Conservation (phyloP, 306 rosid genomes). For the Vigna reflexopilosa region DNA sequence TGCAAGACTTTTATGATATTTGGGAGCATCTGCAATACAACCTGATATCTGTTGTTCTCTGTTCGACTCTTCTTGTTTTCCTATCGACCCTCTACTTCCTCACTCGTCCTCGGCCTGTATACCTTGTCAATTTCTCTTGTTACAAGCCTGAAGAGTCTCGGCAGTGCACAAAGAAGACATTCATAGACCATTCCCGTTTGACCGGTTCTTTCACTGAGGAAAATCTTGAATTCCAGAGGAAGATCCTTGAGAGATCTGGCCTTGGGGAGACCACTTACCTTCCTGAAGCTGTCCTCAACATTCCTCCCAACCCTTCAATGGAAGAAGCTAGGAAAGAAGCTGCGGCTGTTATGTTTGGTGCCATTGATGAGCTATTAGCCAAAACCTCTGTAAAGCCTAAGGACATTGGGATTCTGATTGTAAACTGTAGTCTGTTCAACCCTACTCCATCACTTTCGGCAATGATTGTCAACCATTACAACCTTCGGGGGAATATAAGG, state of each 20-base stretch:
- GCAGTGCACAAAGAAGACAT: constrained; percentile 75
- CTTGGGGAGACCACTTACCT: constrained; percentile 86
- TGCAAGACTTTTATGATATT: constrained; percentile 68
- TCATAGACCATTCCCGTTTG: constrained; percentile 76
- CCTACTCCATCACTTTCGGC: constrained; percentile 96
- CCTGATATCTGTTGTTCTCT: constrained; percentile 67
- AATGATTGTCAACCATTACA: constrained; percentile 85
- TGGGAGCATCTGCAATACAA: constrained; percentile 89
- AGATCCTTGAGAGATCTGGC: constrained; percentile 94
- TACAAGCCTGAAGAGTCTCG: constrained; percentile 84
- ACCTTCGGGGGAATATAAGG: constrained; percentile 81
- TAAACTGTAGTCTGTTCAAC: constrained; percentile 88
- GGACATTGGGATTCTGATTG: constrained; percentile 86
- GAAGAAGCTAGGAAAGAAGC: constrained; percentile 95
- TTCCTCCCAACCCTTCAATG: constrained; percentile 95
- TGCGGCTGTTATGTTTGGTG: constrained; percentile 85
- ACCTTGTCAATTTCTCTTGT: constrained; percentile 84
- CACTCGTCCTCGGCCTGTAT: constrained; percentile 80
- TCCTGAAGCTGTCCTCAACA: constrained; percentile 83
- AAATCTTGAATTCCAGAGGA: constrained; percentile 75
- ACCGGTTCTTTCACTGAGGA: constrained; percentile 67
- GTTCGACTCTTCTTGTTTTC: constrained; percentile 85
- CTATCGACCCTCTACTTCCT: constrained; percentile 75
- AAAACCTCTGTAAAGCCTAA: constrained; percentile 82
- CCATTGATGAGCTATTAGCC: constrained; percentile 75